phyloP scores from a whole-genome alignment of 2,329 filamentous ascomycete species.

The Orbilia blumenaviensis region DNA sequence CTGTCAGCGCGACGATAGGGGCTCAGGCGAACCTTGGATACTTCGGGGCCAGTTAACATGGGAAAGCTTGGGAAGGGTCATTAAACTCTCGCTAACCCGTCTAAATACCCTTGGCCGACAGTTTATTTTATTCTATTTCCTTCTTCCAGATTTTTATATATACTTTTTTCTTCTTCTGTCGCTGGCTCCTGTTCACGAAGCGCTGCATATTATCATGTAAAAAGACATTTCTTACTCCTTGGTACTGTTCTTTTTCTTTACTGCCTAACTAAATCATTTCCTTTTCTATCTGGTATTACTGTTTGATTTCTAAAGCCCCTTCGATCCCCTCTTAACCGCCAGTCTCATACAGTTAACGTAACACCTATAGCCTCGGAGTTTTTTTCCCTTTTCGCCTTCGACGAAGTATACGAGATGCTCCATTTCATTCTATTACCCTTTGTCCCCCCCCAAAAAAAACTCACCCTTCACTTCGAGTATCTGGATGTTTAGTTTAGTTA shows the following conservation, averaged over 20 bases:
- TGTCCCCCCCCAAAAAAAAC: not conserved
- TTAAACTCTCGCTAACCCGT: slow-evolving; percentile 14
- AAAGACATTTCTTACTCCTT: slow-evolving; percentile 36
- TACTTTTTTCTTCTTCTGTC: slow-evolving; percentile 7
- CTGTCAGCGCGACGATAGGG: slow-evolving; percentile 36
- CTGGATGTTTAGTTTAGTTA: slow-evolving; percentile 2
- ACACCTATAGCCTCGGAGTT: slow-evolving; percentile 49
- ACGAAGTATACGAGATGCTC: slow-evolving; percentile 10
- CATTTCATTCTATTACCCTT: slow-evolving; percentile 7
- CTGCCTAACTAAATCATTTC: slow-evolving; percentile 14
- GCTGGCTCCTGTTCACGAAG: slow-evolving; percentile 22
- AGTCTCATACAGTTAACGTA: slow-evolving; percentile 22
- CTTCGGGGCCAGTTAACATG: slow-evolving; percentile 32
- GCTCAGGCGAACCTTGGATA: slow-evolving; percentile 19
- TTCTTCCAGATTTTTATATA: slow-evolving; percentile 4
- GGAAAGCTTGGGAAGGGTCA: not conserved
- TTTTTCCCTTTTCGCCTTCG: slow-evolving; percentile 3
- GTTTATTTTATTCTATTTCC: slow-evolving; percentile 10
- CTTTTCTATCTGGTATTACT: slow-evolving; percentile 2
- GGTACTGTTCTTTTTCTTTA: not conserved
- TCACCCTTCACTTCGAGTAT: not conserved
- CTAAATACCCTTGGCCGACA: slow-evolving; percentile 33
- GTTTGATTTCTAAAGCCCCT: not conserved
- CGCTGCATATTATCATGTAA: slow-evolving; percentile 52
- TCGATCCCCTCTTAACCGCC: slow-evolving; percentile 6